phyloP scores from a whole-genome alignment of 2,329 filamentous ascomycete genomes.

The Rhynchosporium secalis region DNA sequence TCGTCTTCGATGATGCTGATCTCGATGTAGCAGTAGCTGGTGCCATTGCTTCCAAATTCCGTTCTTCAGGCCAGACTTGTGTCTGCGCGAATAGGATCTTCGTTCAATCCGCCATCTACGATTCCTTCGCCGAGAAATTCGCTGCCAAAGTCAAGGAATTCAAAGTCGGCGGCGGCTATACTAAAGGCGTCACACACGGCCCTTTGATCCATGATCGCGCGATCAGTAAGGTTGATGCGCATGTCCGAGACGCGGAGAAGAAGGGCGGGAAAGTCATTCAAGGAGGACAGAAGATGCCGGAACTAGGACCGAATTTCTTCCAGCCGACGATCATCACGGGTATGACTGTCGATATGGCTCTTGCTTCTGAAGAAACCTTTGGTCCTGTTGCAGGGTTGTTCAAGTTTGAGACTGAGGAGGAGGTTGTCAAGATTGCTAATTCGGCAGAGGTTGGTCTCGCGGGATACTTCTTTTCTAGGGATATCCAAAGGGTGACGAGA shows the following conservation, averaged over 20 bases:
- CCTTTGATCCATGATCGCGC: constrained; percentile 85
- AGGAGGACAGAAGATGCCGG: constrained; percentile 72
- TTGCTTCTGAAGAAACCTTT: constrained; percentile 90
- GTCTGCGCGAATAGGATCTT: constrained; percentile 86
- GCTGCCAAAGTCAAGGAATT: constrained; percentile 72
- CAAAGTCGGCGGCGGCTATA: constrained; percentile 74
- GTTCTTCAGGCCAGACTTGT: constrained; percentile 92
- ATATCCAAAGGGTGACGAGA: constrained; percentile 59
- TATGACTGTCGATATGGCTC: constrained; percentile 81
- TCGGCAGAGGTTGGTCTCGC: constrained; percentile 81
- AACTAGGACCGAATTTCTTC: constrained; percentile 84
- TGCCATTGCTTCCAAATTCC: constrained; percentile 86
- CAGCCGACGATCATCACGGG: constrained; percentile 85
- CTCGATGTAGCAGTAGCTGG: constrained; percentile 81
- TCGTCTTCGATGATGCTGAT: constrained; percentile 94
- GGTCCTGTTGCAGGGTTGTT: constrained; percentile 91
- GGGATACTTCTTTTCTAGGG: constrained; percentile 84
- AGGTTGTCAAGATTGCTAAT: constrained; percentile 85
- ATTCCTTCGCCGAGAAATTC: constrained; percentile 68
- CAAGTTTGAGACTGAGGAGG: constrained; percentile 82
- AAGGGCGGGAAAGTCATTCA: constrained; percentile 76
- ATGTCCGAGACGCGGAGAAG: constrained; percentile 74
- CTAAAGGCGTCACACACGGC: constrained; percentile 70
- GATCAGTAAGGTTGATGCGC: constrained; percentile 73
- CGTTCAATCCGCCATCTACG: constrained; percentile 76